Percentiles rank a stretch among this genome's conserved stretches.
Evolutionary conservation across 225 moss, liverwort and hornwort genomes (phyloP).

Genomic region (Pseudoscleropodium purum): DNA sequence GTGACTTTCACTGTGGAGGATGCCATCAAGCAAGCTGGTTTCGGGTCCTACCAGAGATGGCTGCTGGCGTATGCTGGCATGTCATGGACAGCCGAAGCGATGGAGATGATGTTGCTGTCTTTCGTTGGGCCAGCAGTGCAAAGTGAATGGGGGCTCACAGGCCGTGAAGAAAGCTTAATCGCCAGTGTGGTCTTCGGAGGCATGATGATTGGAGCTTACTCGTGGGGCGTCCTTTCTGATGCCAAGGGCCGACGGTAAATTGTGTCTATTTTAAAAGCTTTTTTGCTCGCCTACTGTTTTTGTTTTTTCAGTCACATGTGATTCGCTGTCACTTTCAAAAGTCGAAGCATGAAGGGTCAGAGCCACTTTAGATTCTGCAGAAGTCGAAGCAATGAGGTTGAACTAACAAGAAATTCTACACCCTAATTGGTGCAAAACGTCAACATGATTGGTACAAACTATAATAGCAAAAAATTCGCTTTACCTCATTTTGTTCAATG

Average conservation of each 20-base stretch:
- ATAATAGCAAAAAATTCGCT: background rate
- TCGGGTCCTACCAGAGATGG: slow-evolving; percentile 60
- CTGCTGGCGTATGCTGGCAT: slow-evolving; percentile 79
- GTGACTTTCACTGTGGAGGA: slow-evolving; percentile 60
- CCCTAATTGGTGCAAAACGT: background rate
- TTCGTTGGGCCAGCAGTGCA: slow-evolving; percentile 81
- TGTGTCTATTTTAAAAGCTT: background rate
- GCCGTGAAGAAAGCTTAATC: slow-evolving; percentile 64
- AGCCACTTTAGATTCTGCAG: background rate
- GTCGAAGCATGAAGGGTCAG: background rate
- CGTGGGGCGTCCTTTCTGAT: slow-evolving; percentile 85
- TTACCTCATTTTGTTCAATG: background rate
- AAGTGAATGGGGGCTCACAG: slow-evolving; percentile 57
- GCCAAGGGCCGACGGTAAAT: slow-evolving; percentile 71
- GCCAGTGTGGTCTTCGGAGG: slow-evolving; percentile 86
- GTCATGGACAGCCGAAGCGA: slow-evolving; percentile 92
- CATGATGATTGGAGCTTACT: slow-evolving; percentile 93
- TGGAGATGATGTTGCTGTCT: slow-evolving; percentile 96
- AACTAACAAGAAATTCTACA: background rate
- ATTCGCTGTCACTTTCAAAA: background rate
- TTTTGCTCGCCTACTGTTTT: background rate
- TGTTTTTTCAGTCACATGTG: background rate
- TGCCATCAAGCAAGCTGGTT: slow-evolving; percentile 62
- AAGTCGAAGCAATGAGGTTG: background rate
- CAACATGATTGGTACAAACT: background rate